Evolutionary conservation across 495 filamentous ascomycete genomes (phyloP), one percentile per base, ranked within the genome.

Genomic region (Xylaria longipes): DNA sequence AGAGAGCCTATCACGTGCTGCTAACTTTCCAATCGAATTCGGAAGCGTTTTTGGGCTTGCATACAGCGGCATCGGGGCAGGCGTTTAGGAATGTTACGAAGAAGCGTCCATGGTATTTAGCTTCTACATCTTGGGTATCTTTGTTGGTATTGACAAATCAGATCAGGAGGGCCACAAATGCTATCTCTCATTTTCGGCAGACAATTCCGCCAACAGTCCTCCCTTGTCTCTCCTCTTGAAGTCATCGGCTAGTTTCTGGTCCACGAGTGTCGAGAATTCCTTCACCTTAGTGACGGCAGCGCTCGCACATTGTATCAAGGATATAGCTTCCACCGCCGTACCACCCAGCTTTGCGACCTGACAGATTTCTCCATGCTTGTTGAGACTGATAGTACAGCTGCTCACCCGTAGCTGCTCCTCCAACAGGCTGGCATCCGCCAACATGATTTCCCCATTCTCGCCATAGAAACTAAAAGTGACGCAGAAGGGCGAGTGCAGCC

Each of bases 291-390:
- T 84, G 76, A 93, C 77, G 12, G 95, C 93, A 54, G 91, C 75
- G 46, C 81, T 87, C 0, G 89, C 86, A 77, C 92, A 95, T 64
- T 87, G 87, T 57, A 98, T 82, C 63, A 98, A 78, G 27, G 84
- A 82, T 73, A 95, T 82, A 7, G 94, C 93, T 76, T 96, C 91
- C 17, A 97, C 87, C 15, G 94, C 88, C 22, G 87, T 86, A 8
- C 96, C 96, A 1, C 94, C 93, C 54, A 92, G 87, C 81, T 98
- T 99, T 35, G 93, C 91, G 70, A 98, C 86, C 82, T 94, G 92
- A 76, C 94, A 97, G 27, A 98, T 88, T 82, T 98, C 96, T 1
- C 97, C 96, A 74, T 93, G 90, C 68, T 89, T 87, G 80, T 98
- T 98, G 78, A 97, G 84, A 15, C 91, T 93, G 65, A 99, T 88